Evolutionary conservation across 148 eudicot species (phyloP), one percentile per base, ranked within the genome.

Genomic region (Dysphania ambrosioides): DNA sequence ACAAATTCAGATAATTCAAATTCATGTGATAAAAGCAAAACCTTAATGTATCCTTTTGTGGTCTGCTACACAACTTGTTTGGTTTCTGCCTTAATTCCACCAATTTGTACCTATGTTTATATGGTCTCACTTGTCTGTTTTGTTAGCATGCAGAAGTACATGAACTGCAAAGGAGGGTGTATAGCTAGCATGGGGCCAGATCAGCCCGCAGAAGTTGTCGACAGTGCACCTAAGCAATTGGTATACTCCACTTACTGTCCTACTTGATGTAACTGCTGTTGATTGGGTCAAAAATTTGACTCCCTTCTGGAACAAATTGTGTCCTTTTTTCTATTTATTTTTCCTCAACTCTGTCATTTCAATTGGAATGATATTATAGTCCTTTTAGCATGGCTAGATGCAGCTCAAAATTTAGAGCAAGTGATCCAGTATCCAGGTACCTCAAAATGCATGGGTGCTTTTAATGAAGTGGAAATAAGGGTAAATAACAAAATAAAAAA

Each of bases 151-250:
- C 89, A 90, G 87, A 95, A 92, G 70, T 85, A 87, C 73, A 80
- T 95, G 90, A 85, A 79, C 73, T 95, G 98, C 84, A 90, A 82
- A 81, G 97, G 97, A 79, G 89, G 86, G 38, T 95, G 98, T 80
- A 78, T 95, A 84, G 88, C 89, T 30, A 92, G 97, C 84, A 68
- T 88, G 65, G 97, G 98, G 38, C 81, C 93, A 55, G 98, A 95
- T 83, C 98, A 95, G 79, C 98, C 98, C 30, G 98, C 98, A 78
- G 98, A 95, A 86, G 98, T 95, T 70, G 93, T 82, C 57, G 97
- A 88, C 62, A 91, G 88, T 83, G 98, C 98, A 24, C 98, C 98
- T 36, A 87, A 72, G 82, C 73, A 86, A 81, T 79, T 88, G 97
- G 98, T 93, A 91, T 53, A 41, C 57, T 53, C 67, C 42, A 79